phyloP scores from a whole-genome alignment of 352 stramenopile genomes.

The Aphanomyces euteiches region DNA sequence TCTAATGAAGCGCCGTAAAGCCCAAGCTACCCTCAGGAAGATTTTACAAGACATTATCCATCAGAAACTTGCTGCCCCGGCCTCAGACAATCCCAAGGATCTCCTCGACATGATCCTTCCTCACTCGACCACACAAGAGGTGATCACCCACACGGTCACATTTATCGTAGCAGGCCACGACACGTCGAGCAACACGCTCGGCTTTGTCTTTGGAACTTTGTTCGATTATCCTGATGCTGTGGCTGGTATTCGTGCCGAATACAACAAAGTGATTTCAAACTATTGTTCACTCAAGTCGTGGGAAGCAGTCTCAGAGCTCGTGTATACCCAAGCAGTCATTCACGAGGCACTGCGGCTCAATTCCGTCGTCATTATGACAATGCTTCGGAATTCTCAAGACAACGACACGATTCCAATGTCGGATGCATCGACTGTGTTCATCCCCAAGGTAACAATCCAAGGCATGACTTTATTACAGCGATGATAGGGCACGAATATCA shows the following conservation, averaged over 20 bases:
- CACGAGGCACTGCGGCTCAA: slow-evolving; percentile 46
- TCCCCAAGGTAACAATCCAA: slow-evolving; percentile 30
- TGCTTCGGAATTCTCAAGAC: slow-evolving; percentile 25
- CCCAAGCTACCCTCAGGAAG: neutral
- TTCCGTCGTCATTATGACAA: slow-evolving; percentile 37
- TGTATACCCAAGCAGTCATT: slow-evolving; percentile 45
- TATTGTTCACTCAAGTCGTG: slow-evolving; percentile 35
- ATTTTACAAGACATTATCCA: neutral
- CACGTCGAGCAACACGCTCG: slow-evolving; percentile 1
- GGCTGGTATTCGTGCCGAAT: slow-evolving; percentile 23
- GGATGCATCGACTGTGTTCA: neutral
- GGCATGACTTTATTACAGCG: slow-evolving; percentile 29
- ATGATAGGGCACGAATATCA: slow-evolving; percentile 35
- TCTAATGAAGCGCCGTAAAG: neutral
- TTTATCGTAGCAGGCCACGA: slow-evolving; percentile 36
- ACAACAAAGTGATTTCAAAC: slow-evolving; percentile 38
- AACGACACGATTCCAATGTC: slow-evolving; percentile 20
- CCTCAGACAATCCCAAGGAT: neutral
- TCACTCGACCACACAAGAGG: neutral
- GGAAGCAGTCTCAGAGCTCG: slow-evolving; percentile 41
- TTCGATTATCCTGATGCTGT: neutral
- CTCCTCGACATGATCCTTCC: neutral
- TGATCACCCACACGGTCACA: neutral
- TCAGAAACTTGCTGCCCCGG: slow-evolving; percentile 2
- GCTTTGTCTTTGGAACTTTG: slow-evolving; percentile 2